Base-by-base conservation (phyloP, 345 rosid genomes). In the Aegle marmelos region DNA sequence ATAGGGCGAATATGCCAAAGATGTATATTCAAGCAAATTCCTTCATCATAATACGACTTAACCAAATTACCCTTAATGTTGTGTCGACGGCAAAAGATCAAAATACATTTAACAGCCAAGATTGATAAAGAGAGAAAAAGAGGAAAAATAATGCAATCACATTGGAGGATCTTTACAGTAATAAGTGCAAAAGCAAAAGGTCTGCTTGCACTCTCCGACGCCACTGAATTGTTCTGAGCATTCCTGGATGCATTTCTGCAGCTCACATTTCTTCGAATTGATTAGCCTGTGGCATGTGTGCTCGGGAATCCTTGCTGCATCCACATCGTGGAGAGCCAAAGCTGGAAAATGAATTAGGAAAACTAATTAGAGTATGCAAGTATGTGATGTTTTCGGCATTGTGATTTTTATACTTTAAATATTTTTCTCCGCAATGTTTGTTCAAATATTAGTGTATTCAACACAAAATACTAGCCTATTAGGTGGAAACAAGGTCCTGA, bases 131-230 rank as follows among this genome's bases (percentile, higher is more conserved):
- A 25, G 39, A 50, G 39, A 7, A 53, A 61, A 14, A 2, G 21
- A 39, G n/a, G 17, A 31, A 80, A 22, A 53, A 53, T 17, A 53
- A 16, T 53, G 57, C 27, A 61, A 78, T 82, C 56, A 75, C 74
- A 74, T 27, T 0, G 89, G 89, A 27, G 91, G 91, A 45, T 76
- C 75, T 75, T 75, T 86, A 75, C 91, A 88, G 61, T 81, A 88
- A 57, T 70, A 88, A 2, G 87, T 76, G 70, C 91, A 88, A 60
- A 62, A 77, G 60, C 91, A 88, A 27, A 37, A 13, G 22, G 79
- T 34, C 54, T 79, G 80, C 78, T 77, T 83, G 86, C 90, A 89
- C 9, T 68, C 53, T 79, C 92, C 92, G 6, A 41, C 69, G 19
- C 89, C 89, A 9, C 41, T 68, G 4, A 84, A 81, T 48, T 81